Conservation (phyloP, 192 early-diverging fungal genomes). For the Linnemannia hyalina region DNA sequence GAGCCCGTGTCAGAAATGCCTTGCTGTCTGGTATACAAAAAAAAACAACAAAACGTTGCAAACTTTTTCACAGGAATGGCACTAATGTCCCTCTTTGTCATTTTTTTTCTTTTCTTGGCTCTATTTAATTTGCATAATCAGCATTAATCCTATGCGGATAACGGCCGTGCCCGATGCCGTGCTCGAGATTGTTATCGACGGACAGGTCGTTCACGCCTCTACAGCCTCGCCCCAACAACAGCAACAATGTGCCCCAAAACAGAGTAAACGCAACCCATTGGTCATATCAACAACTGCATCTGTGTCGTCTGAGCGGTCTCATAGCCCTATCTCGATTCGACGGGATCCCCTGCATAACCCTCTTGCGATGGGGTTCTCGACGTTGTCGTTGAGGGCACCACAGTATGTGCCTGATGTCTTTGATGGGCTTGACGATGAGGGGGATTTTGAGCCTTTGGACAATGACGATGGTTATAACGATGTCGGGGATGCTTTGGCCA, state of each 20-base stretch:
- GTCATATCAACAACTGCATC: not conserved
- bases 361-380: not conserved
- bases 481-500: not conserved
- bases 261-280: not conserved
- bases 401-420: not conserved
- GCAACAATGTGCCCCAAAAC: not conserved
- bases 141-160: not conserved
- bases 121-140: not conserved
- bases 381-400: not conserved
- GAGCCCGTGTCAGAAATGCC: not conserved
- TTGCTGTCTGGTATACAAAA: not conserved
- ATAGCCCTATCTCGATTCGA: not conserved
- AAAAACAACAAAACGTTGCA: not conserved
- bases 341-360: not conserved
- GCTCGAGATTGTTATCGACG: not conserved
- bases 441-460: not conserved
- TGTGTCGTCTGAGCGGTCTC: not conserved
- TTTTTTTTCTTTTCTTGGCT: not conserved
- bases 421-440: not conserved
- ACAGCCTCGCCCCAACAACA: slow-evolving; percentile 3
- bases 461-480: not conserved
- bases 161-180: not conserved
- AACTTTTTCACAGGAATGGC: not conserved
- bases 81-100: not conserved
- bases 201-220: not conserved